Evolutionary conservation across 1,284 basidiomycete genomes (phyloP).

Genomic region (Ganoderma lucidum): DNA sequence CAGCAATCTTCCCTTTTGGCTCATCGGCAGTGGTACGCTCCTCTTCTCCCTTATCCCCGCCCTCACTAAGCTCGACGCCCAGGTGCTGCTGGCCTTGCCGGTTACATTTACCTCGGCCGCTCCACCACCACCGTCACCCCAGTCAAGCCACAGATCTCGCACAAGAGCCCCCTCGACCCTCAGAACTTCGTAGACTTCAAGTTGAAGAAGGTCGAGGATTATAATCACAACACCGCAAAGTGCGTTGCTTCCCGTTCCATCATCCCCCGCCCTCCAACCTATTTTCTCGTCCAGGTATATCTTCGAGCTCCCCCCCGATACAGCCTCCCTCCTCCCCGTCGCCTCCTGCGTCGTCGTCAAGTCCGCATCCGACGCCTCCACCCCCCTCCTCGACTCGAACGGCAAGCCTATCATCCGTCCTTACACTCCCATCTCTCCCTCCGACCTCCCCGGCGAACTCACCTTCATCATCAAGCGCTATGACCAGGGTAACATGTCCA

Average conservation of each 20-base stretch:
- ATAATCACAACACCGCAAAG: slow-evolving; percentile 73
- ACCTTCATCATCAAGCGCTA: slow-evolving; percentile 90
- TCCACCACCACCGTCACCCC: slow-evolving; percentile 26
- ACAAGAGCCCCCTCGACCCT: slow-evolving; percentile 76
- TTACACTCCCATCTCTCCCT: slow-evolving; percentile 85
- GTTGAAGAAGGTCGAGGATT: slow-evolving; percentile 85
- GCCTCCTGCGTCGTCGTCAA: slow-evolving; percentile 75
- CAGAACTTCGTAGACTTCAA: slow-evolving; percentile 82
- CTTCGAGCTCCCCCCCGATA: slow-evolving; percentile 87
- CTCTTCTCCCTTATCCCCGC: too few relatives aligned
- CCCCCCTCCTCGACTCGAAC: slow-evolving; percentile 75
- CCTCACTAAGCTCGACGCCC: background rate
- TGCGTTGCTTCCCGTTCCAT: slow-evolving; percentile 35
- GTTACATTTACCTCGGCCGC: slow-evolving; percentile 57
- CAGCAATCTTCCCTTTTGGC: slow-evolving; percentile 57
- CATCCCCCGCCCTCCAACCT: background rate
- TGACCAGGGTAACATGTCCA: slow-evolving; percentile 82
- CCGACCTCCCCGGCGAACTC: slow-evolving; percentile 79
- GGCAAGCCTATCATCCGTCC: slow-evolving; percentile 91
- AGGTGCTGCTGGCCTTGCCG: slow-evolving; percentile 57
- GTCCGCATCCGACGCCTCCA: slow-evolving; percentile 58
- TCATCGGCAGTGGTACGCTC: slow-evolving; percentile 51
- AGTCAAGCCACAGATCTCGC: slow-evolving; percentile 45
- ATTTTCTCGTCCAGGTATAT: slow-evolving; percentile 63
- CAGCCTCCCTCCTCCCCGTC: slow-evolving; percentile 81